A percentile compares a stretch with the other conserved stretches of the same genome.
Conservation (phyloP, 495 filamentous ascomycete species). For the Penicillium atrosanguineum region DNA sequence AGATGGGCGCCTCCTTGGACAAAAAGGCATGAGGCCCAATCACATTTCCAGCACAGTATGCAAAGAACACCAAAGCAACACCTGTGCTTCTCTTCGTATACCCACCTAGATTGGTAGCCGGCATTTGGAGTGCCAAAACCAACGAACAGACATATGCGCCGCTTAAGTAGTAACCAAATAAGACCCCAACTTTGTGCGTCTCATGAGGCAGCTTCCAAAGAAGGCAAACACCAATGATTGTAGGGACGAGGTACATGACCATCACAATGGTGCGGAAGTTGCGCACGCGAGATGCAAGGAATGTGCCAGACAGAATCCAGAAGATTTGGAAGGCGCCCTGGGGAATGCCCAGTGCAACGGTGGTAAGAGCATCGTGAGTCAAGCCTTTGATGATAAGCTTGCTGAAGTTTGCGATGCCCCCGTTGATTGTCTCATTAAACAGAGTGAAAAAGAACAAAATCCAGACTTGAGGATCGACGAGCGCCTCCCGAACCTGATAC, state of each 20-base stretch:
- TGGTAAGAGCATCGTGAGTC: constrained; percentile 25
- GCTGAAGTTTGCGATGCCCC: constrained; percentile 36
- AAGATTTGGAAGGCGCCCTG: constrained; percentile 39
- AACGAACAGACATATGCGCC: constrained; percentile 38
- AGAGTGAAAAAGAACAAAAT: constrained; percentile 39
- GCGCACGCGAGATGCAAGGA: constrained; percentile 28
- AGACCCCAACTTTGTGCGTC: constrained; percentile 30
- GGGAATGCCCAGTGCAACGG: constrained; percentile 37
- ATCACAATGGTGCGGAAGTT: constrained; percentile 37
- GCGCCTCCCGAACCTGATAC: constrained; percentile 45
- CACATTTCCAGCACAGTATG: constrained; percentile 36
- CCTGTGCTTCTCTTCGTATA: constrained; percentile 43
- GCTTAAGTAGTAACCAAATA: constrained; percentile 42
- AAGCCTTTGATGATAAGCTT: constrained; percentile 42
- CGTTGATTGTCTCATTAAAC: constrained; percentile 39
- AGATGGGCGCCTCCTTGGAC: constrained; percentile 30
- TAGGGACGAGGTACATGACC: constrained; percentile 34
- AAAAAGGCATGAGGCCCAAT: constrained; percentile 39
- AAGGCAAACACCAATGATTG: constrained; percentile 31
- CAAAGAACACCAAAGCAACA: constrained; percentile 39
- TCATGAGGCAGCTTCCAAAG: constrained; percentile 36
- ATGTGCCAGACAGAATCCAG: constrained; percentile 34
- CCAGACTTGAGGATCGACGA: constrained; percentile 38
- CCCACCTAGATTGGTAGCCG: constrained; percentile 38
- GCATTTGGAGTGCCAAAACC: constrained; percentile 41